Percentiles rank a stretch among this genome's conserved stretches.
phyloP scores from a whole-genome alignment of 23 red algal species.

The Cyanidiococcus yangmingshanensis region DNA sequence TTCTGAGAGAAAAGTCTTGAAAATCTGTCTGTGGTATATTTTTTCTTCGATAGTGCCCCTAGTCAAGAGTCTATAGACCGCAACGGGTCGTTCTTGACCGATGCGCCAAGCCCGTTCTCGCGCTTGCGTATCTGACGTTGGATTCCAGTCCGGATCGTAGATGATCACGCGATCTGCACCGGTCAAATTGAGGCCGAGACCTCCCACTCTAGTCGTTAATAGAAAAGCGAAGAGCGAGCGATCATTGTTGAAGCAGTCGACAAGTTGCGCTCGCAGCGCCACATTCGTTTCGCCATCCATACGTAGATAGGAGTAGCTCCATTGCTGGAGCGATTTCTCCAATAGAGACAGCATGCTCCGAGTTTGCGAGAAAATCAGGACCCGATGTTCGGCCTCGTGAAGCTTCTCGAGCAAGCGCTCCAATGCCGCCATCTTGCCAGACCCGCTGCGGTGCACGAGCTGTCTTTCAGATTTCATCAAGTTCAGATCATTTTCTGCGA shows the following conservation, averaged over 20 bases:
- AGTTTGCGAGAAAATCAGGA: constrained; percentile 89
- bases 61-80: constrained; percentile 75
- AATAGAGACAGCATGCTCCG: constrained; percentile 75
- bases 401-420: constrained; percentile 47
- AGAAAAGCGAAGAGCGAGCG: constrained; percentile 65
- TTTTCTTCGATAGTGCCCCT: constrained; percentile 97
- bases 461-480: not conserved
- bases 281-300: constrained; percentile 93
- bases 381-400: constrained; percentile 38
- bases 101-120: constrained; percentile 93
- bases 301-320: constrained; percentile 53
- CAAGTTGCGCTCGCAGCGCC: constrained; percentile 51
- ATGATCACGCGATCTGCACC: constrained; percentile 91
- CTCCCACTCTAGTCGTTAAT: constrained; percentile 82
- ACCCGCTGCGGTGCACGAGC: not conserved
- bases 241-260: constrained; percentile 84
- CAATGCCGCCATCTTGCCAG: constrained; percentile 58
- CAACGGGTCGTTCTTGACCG: constrained; percentile 75
- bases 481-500: constrained; percentile 14
- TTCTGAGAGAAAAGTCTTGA: constrained; percentile 76
- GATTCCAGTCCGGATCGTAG: constrained; percentile 97
- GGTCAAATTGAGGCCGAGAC: constrained; percentile 82
- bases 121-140: constrained; percentile 75
- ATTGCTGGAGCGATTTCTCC: constrained; percentile 37
- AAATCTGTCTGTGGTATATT: constrained; percentile 98